Conservation (phyloP, 345 rosid species). For the Carallia pectinifolia region DNA sequence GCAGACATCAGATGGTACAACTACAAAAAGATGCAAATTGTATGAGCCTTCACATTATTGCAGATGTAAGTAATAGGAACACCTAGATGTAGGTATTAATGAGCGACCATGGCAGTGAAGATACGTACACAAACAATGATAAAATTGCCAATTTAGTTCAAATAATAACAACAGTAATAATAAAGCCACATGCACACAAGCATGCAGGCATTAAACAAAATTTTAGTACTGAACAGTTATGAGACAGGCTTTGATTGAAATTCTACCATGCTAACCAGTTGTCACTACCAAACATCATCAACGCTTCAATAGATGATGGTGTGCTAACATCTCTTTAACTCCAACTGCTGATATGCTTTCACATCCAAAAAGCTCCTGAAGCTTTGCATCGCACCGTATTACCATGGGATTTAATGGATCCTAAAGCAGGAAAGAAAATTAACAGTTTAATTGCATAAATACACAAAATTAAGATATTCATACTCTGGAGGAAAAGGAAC, state of each 20-base stretch:
- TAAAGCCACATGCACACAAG: too few species aligned
- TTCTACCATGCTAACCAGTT: conserved; percentile 34
- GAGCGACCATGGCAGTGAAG: too few species aligned
- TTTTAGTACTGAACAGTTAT: too few species aligned
- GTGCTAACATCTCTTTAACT: conserved; percentile 60
- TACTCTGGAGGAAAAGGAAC: too few species aligned
- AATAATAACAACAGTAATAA: too few species aligned
- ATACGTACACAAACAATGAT: background rate
- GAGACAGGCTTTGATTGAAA: background rate
- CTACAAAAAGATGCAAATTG: too few species aligned
- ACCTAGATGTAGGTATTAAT: too few species aligned
- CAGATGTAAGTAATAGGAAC: too few species aligned
- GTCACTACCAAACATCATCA: conserved; percentile 44
- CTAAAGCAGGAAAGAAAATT: conserved; percentile 34
- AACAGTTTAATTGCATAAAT: background rate
- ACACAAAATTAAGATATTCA: background rate
- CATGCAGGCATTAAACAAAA: too few species aligned
- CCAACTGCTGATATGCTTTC: conserved; percentile 85
- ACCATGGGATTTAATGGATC: conserved; percentile 75
- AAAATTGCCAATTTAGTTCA: too few species aligned
- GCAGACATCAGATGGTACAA: background rate
- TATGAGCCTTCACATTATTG: too few species aligned
- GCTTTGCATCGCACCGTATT: conserved; percentile 74
- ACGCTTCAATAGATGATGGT: conserved; percentile 61
- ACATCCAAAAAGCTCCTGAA: conserved; percentile 75